Evolutionary conservation across 2,329 filamentous ascomycete genomes (phyloP), one percentile per base, ranked within the genome.

Genomic region (Fusarium staphyleae): DNA sequence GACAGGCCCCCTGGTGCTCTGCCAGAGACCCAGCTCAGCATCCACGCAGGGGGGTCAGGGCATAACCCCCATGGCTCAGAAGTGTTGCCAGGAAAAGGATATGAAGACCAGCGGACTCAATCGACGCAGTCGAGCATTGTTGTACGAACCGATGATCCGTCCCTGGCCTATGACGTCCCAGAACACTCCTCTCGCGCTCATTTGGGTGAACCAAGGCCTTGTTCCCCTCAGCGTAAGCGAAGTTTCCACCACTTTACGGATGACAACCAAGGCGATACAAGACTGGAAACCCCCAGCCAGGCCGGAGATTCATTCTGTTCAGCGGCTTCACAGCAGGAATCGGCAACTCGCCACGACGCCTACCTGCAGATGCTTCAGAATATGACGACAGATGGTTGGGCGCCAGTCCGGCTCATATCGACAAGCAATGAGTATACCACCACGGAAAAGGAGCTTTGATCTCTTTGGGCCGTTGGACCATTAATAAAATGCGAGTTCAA

Each of bases 301-400:
- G 55, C 55, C 8, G 43, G 48, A 1, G 35, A 45, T 3, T 63
- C 65, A 7, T 49, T 57, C 22, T 39, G 39, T 1, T 69, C 64
- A 3, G 42, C 3, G 2, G 50, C 60, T 5, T 55, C 53, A 12
- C 48, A 48, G 13, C 42, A 42, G 1, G 52, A 65, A 48, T 74
- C 71, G 2, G 44, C 49, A 5, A 22, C 61, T 5, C 66, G 71
- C 8, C 60, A 49, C 12, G 70, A 74, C 5, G 74, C 74, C 2
- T 76, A 75, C 36, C 34, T 48, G 6, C 60, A 57, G n/a, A 75
- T 74, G 67, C 47, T 71, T 0, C 54, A 57, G 14, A 72, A 73
- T 26, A 43, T 66, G 5, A 45, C 51, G 6, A 63, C 63, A 5
- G 66, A 57, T 5, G 57, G 59, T 2, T 76, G 75, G 73, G 52